phyloP scores from a whole-genome alignment of 2,329 filamentous ascomycete genomes.

The Coniochaeta prunicola region DNA sequence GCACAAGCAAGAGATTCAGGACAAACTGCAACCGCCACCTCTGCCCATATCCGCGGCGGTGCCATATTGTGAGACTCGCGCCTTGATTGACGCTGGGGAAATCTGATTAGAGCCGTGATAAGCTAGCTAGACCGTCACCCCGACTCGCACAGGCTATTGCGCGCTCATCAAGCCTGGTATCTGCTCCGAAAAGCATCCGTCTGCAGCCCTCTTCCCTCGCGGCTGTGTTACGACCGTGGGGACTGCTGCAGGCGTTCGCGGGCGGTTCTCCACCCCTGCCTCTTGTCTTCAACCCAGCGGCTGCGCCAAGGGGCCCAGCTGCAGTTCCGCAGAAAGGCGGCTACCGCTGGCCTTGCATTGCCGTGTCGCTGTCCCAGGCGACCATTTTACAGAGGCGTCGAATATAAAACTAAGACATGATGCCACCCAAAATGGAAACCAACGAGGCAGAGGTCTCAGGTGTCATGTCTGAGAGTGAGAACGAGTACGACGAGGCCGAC shows the following conservation, averaged over 20 bases:
- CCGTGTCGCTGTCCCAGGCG: slow-evolving; percentile 9
- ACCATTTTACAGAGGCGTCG: slow-evolving; percentile 3
- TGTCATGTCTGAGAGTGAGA: slow-evolving; percentile 51
- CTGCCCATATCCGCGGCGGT: background rate
- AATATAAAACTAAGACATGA: slow-evolving; percentile 49
- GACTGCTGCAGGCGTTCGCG: slow-evolving; percentile 18
- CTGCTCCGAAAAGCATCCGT: slow-evolving; percentile 8
- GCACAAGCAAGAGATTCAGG: background rate
- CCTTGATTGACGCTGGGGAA: background rate
- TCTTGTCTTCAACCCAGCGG: background rate
- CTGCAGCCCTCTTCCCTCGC: slow-evolving; percentile 17
- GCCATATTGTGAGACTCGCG: background rate
- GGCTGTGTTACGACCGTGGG: slow-evolving; percentile 18
- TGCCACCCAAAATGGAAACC: slow-evolving; percentile 48
- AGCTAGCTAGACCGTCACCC: background rate
- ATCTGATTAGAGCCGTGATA: background rate
- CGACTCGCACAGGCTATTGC: background rate
- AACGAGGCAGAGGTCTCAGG: slow-evolving; percentile 50
- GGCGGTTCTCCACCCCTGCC: slow-evolving; percentile 2
- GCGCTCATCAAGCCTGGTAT: slow-evolving; percentile 7
- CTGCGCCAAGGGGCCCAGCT: background rate
- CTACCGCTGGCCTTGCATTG: slow-evolving; percentile 10
- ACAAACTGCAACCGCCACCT: background rate
- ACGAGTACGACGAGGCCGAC: slow-evolving; percentile 44
- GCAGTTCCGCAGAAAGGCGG: slow-evolving; percentile 5